Percentiles rank a stretch among this genome's conserved stretches.
Conservation (phyloP, 2,329 filamentous ascomycete species). For the Colletotrichum caudatum region DNA sequence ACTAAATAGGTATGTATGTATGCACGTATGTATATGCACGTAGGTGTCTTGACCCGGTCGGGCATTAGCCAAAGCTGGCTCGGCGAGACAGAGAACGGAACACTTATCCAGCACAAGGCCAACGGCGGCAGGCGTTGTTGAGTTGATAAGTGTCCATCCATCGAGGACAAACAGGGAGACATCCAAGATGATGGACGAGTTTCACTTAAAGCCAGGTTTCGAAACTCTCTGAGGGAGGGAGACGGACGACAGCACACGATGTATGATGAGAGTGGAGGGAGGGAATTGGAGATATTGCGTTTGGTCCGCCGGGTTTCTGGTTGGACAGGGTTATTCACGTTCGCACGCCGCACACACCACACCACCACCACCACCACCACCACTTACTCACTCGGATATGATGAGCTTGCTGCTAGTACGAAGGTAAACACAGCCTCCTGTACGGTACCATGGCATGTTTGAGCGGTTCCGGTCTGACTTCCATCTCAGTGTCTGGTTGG, state of each 20-base stretch:
- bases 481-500: background rate
- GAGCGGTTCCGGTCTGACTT: background rate
- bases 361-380: background rate
- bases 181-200: constrained; percentile 19
- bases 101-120: background rate
- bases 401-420: background rate
- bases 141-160: background rate
- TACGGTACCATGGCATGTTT: background rate
- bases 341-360: constrained; percentile 13
- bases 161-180: background rate
- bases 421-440: background rate
- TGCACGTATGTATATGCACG: background rate
- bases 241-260: constrained; percentile 7
- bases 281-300: constrained; percentile 12
- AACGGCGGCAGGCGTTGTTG: background rate
- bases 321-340: constrained; percentile 30
- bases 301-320: constrained; percentile 22
- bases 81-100: constrained; percentile 1
- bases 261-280: constrained; percentile 22
- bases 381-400: background rate
- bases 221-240: constrained; percentile 30
- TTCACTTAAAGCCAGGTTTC: constrained; percentile 38
- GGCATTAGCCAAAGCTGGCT: constrained; percentile 19
- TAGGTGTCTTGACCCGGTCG: constrained; percentile 31
- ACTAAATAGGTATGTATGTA: background rate